Evolutionary conservation across 1,284 basidiomycete species (phyloP).

Genomic region (Cryptococcus wingfieldii): DNA sequence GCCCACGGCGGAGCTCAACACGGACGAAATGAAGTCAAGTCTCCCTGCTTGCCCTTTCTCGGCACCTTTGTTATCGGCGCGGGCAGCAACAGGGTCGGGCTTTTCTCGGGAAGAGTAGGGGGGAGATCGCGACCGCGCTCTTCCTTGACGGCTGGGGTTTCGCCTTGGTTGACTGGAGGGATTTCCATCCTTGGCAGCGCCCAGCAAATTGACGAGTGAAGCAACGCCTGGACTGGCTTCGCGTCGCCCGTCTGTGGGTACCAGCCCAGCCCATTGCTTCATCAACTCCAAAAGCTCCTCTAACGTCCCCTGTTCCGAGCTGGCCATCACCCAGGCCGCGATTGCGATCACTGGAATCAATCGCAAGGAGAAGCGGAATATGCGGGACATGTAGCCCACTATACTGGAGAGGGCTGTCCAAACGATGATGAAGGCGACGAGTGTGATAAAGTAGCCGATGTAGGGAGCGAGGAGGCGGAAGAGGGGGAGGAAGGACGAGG

Average conservation of each 20-base stretch:
- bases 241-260: background rate
- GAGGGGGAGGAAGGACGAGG: constrained; percentile 34
- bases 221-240: constrained; percentile 16
- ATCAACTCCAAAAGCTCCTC: constrained; percentile 35
- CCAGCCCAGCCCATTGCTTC: constrained; percentile 35
- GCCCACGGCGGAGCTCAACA: constrained; percentile 9
- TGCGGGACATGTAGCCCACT: constrained; percentile 34
- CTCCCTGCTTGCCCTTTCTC: background rate
- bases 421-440: constrained; percentile 39
- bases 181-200: no score
- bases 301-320: constrained; percentile 39
- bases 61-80: background rate
- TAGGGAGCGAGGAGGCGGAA: constrained; percentile 33
- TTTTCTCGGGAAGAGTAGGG: background rate
- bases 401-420: constrained; percentile 32
- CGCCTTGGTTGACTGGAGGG: no score
- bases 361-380: constrained; percentile 38
- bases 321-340: constrained; percentile 41
- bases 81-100: background rate
- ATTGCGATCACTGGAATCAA: constrained; percentile 40
- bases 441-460: constrained; percentile 31
- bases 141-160: background rate
- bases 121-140: no score
- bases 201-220: no score
- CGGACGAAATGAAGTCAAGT: constrained; percentile 1